These are phyloP conservation scores for Cercospora citrullina DNA, from an alignment of 2,329 filamentous ascomycete genomes.

Conservation along the genomic window DNA sequence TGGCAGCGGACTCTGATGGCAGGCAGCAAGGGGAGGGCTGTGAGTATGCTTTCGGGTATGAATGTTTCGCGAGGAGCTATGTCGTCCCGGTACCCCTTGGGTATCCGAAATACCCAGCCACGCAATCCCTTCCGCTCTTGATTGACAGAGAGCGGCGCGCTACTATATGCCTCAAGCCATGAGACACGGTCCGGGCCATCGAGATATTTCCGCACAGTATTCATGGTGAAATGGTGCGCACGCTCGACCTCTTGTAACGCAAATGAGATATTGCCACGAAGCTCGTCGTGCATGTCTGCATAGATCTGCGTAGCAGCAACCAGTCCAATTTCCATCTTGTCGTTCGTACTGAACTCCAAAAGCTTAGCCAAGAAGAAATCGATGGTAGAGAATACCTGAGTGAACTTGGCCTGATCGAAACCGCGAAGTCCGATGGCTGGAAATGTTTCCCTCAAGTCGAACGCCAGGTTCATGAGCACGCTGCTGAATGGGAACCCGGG, in stretches of 20 bases:
- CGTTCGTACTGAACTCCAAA: not conserved
- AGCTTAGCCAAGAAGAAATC: not conserved
- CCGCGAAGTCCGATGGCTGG: not conserved
- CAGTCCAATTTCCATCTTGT: not conserved
- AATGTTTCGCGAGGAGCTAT: no score
- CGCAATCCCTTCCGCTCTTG: not conserved
- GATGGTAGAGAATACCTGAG: not conserved
- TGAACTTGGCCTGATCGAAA: not conserved
- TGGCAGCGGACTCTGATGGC: not conserved
- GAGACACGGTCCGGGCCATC: no score
- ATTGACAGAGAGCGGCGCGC: not conserved
- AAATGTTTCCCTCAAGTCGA: not conserved
- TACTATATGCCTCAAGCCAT: not conserved
- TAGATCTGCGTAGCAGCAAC: slow-evolving; percentile 8
- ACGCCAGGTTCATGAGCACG: not conserved
- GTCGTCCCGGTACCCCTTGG: no score
- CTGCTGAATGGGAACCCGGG: not conserved
- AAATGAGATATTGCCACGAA: not conserved
- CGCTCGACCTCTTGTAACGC: not conserved
- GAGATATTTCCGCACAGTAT: not conserved
- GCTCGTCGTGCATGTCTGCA: slow-evolving; percentile 1
- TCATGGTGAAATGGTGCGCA: not conserved
- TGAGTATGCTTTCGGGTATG: not conserved
- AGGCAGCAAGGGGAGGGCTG: not conserved
- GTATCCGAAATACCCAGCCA: slow-evolving; percentile 1